Base-by-base conservation (phyloP, 768 basidiomycete species). In the Arthromyces matolae region DNA sequence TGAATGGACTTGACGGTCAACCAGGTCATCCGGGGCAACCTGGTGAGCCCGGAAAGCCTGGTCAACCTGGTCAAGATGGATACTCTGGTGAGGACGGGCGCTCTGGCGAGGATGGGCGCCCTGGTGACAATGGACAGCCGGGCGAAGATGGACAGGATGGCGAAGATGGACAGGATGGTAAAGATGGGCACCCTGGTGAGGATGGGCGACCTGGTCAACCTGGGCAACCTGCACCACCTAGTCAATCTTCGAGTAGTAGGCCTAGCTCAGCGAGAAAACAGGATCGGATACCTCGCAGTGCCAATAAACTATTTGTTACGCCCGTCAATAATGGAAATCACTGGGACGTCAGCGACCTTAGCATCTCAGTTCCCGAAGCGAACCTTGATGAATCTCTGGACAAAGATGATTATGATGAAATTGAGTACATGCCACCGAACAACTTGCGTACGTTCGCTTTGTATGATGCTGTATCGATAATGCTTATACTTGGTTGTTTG, bases 321-420 rank as follows among this genome's bases (percentile, higher is more conserved):
- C 89, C 89, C 2, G 53, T 74, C 31, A 81, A 80, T 16, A 70
- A 66, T 8, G 86, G 84, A 3, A 73, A 81, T 52, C 79, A 84
- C 47, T 92, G 88, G 89, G 87, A 92, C 55, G 76, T 87, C 27
- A 82, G 79, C 54, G 86, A 88, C 20, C 60, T 61, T 0, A 68
- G 66, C 43, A 65, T 74, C 12, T 63, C 60, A 1, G 41, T 61
- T 13, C 63, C 62, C 3, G 69, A 68, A 33, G 55, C 54, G 3
- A 54, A 64, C 46, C 23, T 56, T 6, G 61, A 67, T 40, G 67
- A 68, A 33, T 50, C 53, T 10, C 19, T 8, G 27, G 47, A 57
- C 6, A 60, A 66, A 42, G 68, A 71, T 40, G 72, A 73, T 54
- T 60, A 63, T 39, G 76, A 75, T 43, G 77, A 79, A 50, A 62